These are phyloP conservation scores for Scutellaria baicalensis DNA, from an alignment of 257 asterid genomes.

Conservation along the genomic window DNA sequence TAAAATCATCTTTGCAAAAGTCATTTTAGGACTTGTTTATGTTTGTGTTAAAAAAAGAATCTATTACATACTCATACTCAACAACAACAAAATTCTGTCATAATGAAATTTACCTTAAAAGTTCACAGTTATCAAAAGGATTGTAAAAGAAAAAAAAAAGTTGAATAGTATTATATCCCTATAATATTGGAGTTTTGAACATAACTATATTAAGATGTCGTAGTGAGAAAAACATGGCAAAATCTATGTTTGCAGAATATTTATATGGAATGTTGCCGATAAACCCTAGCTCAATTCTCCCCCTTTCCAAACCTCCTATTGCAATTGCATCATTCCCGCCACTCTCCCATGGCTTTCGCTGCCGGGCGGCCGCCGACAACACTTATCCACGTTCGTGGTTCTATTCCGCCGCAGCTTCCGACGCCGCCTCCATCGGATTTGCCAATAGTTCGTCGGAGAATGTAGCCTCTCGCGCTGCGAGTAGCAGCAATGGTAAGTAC, in stretches of 20 bases:
- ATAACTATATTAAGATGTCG: no score
- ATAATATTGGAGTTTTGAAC: no score
- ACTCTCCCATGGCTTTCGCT: conserved; percentile 25
- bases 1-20: no score
- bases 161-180: no score
- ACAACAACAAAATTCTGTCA: no score
- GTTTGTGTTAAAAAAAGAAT: no score
- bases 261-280: conserved; percentile 57
- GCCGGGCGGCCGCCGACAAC: conserved; percentile 42
- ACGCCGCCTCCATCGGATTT: conserved; percentile 25
- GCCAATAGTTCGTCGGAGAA: conserved; percentile 30
- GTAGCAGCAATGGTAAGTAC: conserved; percentile 14
- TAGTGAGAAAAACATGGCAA: no score
- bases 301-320: conserved; percentile 25
- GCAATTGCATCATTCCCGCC: conserved; percentile 16
- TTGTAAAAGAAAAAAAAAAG: no score
- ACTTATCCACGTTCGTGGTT: conserved; percentile 41
- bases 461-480: conserved; percentile 13
- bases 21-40: no score
- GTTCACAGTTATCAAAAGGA: no score
- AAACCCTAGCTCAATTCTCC: conserved; percentile 36
- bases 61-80: no score
- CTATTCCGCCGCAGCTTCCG: conserved; percentile 35
- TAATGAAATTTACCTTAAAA: no score
- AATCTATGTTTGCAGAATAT: background rate